Conservation (phyloP, 768 basidiomycete genomes). For the Gloeopeniophorella convolvens region DNA sequence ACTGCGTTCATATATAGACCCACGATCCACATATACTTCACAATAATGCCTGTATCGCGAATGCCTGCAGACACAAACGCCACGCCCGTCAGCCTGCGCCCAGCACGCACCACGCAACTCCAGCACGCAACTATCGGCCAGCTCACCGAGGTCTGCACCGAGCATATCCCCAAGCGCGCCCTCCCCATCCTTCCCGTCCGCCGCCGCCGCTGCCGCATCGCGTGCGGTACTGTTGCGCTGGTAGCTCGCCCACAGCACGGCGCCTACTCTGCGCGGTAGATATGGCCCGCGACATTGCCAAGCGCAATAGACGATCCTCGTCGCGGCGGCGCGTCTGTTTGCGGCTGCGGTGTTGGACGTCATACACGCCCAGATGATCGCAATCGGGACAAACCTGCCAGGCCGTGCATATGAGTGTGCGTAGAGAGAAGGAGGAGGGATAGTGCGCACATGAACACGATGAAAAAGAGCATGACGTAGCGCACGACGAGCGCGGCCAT, state of each 20-base stretch:
- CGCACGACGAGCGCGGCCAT: conserved; percentile 27
- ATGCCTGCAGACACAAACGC: conserved; percentile 12
- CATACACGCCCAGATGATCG: conserved; percentile 27
- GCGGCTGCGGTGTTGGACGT: conserved; percentile 25
- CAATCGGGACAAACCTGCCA: conserved; percentile 28
- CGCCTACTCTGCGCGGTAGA: conserved; percentile 27
- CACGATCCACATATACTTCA: conserved; percentile 8
- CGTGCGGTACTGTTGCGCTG: conserved; percentile 22
- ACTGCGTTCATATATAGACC: too few relatives aligned
- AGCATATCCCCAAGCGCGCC: conserved; percentile 16
- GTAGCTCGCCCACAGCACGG: conserved; percentile 27
- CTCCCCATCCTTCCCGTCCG: conserved; percentile 2
- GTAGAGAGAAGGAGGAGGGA: not conserved
- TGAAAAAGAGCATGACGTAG: conserved; percentile 31
- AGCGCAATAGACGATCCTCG: conserved; percentile 28
- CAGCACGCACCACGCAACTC: not conserved
- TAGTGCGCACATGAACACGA: conserved; percentile 29
- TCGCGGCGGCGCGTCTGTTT: conserved; percentile 29
- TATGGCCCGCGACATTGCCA: conserved; percentile 30
- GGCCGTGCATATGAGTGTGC: not conserved
- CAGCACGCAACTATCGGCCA: conserved; percentile 25
- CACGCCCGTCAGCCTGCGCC: not conserved
- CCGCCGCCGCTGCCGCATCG: conserved; percentile 18
- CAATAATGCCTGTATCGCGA: conserved; percentile 21
- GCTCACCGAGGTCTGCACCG: conserved; percentile 26